Evolutionary conservation across 352 stramenopile genomes (phyloP), one percentile per base, ranked within the genome.

Genomic region (Pythium rhizo-oryzae): DNA sequence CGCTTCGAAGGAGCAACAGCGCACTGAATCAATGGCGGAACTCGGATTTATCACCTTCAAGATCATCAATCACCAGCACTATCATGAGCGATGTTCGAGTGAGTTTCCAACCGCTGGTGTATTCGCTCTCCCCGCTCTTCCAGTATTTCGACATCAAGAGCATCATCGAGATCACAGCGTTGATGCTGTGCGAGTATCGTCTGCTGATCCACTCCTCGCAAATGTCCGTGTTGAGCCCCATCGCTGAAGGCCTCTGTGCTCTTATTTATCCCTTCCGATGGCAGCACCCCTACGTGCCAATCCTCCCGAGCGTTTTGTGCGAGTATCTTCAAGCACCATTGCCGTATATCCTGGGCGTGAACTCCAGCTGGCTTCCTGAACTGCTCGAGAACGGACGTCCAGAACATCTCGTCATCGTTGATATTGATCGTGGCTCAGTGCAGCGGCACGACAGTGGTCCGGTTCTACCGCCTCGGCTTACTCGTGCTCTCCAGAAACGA

Each of bases 211-310:
- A 96, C 60, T 93, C 86, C 46, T 78, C 76, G 8, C 82, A 94
- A 49, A 77, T 93, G 41, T 91, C 86, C 30, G 71, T 94, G 19
- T 70, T 96, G 33, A 91, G 80, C 28, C 85, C 85, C 5, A 78
- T 96, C 18, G 78, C 85, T 0, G 88, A 96, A 69, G 82, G 80
- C 0, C 59, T 96, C 8, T 94, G 86, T 33, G 76, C 86, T 5
- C 81, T 96, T 23, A 84, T 94, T 52, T 94, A 94, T 71, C 88
- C 88, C 6, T 94, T 96, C 66, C 82, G 81, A 47, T 96, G 88
- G 86, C 86, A 94, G 56, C 88, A 96, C 61, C 88, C 86, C 18
- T 96, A 94, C 57, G 82, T 96, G 7, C 86, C 88, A 5, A 92
- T 94, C 53, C 67, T 96, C 13, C 88, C 88, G 9, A 84, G 80